Conservation (phyloP, 2,329 filamentous ascomycete species). For the Botrytis paeoniae region DNA sequence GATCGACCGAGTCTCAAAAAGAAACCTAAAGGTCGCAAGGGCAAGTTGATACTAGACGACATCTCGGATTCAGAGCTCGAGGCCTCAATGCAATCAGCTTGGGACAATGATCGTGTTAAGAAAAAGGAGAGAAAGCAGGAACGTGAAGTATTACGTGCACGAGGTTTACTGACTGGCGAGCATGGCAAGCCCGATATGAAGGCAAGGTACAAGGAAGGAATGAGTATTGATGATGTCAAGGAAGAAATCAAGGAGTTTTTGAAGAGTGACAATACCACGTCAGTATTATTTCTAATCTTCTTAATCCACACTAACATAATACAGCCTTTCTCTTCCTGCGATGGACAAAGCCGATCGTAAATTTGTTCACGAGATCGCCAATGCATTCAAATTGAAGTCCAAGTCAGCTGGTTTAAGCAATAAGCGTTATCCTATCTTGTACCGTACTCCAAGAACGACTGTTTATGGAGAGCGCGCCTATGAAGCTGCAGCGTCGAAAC, state of each 20-base stretch:
- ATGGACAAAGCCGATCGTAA: slow-evolving; percentile 79
- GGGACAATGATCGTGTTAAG: slow-evolving; percentile 65
- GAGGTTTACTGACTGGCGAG: slow-evolving; percentile 62
- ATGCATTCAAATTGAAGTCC: slow-evolving; percentile 73
- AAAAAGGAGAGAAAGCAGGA: slow-evolving; percentile 69
- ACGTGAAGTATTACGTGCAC: slow-evolving; percentile 64
- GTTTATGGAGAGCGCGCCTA: slow-evolving; percentile 58
- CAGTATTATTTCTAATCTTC: slow-evolving; percentile 35
- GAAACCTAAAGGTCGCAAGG: slow-evolving; percentile 61
- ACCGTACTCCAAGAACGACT: slow-evolving; percentile 67
- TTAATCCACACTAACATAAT: slow-evolving; percentile 20
- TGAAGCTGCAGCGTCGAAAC: slow-evolving; percentile 45
- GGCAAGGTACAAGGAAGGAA: slow-evolving; percentile 69
- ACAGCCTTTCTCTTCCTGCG: slow-evolving; percentile 71
- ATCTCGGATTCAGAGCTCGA: slow-evolving; percentile 67
- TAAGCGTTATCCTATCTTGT: slow-evolving; percentile 71
- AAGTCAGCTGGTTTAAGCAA: slow-evolving; percentile 75
- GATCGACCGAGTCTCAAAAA: slow-evolving; percentile 64
- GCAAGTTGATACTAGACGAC: slow-evolving; percentile 49
- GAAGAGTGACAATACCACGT: slow-evolving; percentile 60
- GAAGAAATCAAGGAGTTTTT: slow-evolving; percentile 73
- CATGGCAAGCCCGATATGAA: slow-evolving; percentile 54
- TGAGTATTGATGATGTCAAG: slow-evolving; percentile 67
- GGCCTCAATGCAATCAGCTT: slow-evolving; percentile 54
- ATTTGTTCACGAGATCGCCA: slow-evolving; percentile 74